These are phyloP conservation scores for Platanthera zijinensis DNA, from an alignment of 106 monocot genomes.

Conservation along the genomic window DNA sequence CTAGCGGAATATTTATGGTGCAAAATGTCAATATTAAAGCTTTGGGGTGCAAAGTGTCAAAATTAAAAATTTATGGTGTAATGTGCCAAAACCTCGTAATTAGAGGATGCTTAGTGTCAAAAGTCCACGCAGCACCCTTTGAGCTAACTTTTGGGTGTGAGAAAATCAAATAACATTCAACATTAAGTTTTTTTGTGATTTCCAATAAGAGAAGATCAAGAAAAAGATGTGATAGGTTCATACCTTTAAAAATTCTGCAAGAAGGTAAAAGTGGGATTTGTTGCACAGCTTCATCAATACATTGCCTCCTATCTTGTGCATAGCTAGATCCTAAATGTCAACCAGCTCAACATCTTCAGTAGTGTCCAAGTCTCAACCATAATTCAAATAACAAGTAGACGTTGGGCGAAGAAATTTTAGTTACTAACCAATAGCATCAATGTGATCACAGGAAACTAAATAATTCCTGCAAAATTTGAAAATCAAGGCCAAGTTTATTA, in stretches of 20 bases:
- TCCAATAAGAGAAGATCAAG: neutral
- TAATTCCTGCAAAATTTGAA: neutral
- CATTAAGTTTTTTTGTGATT: neutral
- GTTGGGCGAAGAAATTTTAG: neutral
- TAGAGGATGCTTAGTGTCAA: too few relatives aligned
- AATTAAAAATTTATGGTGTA: too few relatives aligned
- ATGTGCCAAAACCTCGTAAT: too few relatives aligned
- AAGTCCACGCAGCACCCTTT: too few relatives aligned
- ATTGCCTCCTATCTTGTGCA: neutral
- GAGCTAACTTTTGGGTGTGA: too few relatives aligned
- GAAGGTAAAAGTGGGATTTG: neutral
- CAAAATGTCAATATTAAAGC: too few relatives aligned
- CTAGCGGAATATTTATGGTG: too few relatives aligned
- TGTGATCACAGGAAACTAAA: neutral
- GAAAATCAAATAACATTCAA: too few relatives aligned
- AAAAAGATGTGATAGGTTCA: neutral
- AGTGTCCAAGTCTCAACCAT: neutral
- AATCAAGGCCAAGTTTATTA: neutral
- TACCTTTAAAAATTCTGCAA: slow-evolving; percentile 3
- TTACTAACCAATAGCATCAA: neutral
- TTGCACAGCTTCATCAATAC: neutral
- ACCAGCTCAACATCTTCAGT: neutral
- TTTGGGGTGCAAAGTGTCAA: too few relatives aligned
- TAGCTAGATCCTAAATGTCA: neutral
- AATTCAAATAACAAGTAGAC: too few relatives aligned